These are phyloP conservation scores for Epichloe brachyelytri DNA, from an alignment of 2,329 filamentous ascomycete genomes.

Conservation along the genomic window DNA sequence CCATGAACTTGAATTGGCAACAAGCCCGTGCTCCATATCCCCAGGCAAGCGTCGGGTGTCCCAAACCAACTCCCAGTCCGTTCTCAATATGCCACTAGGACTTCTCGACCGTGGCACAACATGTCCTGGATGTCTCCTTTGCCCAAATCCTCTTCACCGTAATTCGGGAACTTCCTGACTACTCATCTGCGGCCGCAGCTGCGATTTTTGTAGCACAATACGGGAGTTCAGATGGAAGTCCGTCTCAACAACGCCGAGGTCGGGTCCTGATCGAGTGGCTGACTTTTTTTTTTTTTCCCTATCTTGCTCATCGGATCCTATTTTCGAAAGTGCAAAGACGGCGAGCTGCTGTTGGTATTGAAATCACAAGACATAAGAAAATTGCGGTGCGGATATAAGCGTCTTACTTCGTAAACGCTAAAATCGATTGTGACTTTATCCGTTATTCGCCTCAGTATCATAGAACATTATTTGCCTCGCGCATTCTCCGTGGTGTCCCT, in stretches of 20 bases:
- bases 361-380: background rate
- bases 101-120: background rate
- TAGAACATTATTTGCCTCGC: constrained; percentile 21
- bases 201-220: background rate
- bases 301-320: too few relatives aligned
- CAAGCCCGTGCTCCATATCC: background rate
- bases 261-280: background rate
- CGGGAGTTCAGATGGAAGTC: background rate
- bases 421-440: too few relatives aligned
- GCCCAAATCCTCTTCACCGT: background rate
- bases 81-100: background rate
- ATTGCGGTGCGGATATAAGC: too few relatives aligned
- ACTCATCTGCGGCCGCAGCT: background rate
- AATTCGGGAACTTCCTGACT: background rate
- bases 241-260: background rate
- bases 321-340: too few relatives aligned
- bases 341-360: background rate
- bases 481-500: constrained; percentile 27
- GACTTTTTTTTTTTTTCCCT: too few relatives aligned
- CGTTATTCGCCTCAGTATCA: constrained; percentile 4
- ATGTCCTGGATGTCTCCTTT: background rate
- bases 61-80: background rate
- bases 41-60: background rate
- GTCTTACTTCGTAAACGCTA: background rate
- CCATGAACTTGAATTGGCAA: background rate